A percentile compares a stretch with the other conserved stretches of the same genome.
phyloP scores from a whole-genome alignment of 345 rosid species.

The Eucalyptus curtisii region DNA sequence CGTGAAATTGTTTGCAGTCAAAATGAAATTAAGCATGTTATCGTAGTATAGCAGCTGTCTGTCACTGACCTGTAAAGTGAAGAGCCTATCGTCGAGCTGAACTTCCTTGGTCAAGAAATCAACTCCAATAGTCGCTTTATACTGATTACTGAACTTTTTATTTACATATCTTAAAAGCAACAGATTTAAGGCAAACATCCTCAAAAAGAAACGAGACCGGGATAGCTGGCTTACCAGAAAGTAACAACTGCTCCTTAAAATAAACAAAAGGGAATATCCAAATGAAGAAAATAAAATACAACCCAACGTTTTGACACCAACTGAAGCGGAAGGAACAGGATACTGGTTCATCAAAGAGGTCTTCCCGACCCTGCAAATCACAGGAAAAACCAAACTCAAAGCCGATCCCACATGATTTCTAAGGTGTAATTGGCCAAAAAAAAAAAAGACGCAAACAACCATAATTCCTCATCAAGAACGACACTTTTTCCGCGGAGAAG shows the following conservation, averaged over 20 bases:
- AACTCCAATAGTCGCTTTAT: slow-evolving; percentile 93
- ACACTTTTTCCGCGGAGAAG: background rate
- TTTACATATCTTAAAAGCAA: slow-evolving; percentile 66
- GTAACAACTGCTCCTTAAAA: background rate
- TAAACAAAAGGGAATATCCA: background rate
- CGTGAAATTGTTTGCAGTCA: background rate
- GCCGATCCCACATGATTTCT: background rate
- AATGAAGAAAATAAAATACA: background rate
- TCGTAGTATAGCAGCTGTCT: background rate
- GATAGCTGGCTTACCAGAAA: background rate
- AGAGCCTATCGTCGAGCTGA: slow-evolving; percentile 83
- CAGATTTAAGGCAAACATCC: slow-evolving; percentile 11
- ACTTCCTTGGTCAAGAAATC: slow-evolving; percentile 96
- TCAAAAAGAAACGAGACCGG: background rate
- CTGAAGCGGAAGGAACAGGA: slow-evolving; percentile 8
- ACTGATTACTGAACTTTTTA: slow-evolving; percentile 88
- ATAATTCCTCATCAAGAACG: background rate
- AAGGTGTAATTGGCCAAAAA: background rate
- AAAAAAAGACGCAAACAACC: background rate
- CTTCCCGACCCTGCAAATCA: slow-evolving; percentile 80
- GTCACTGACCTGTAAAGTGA: slow-evolving; percentile 77
- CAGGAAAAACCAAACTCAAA: background rate
- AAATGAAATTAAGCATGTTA: background rate
- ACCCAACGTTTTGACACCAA: background rate
- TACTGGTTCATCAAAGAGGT: slow-evolving; percentile 99